phyloP scores from a whole-genome alignment of 257 asterid genomes.

The Solanum stenotomum region DNA sequence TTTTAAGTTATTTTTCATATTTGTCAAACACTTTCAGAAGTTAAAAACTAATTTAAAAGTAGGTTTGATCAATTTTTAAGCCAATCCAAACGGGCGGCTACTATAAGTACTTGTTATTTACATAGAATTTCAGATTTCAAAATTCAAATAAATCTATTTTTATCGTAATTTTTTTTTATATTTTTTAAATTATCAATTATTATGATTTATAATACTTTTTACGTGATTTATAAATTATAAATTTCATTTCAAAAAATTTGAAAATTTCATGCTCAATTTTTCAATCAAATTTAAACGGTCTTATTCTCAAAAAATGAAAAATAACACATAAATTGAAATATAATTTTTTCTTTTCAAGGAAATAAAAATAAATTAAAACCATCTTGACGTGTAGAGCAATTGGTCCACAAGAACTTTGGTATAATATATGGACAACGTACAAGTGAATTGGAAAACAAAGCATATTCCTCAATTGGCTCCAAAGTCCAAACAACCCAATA shows the following conservation, averaged over 20 bases:
- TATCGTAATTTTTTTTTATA: no score
- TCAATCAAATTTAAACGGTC: fast-evolving
- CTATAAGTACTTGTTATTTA: no score
- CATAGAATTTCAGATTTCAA: no score
- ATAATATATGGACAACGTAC: background rate
- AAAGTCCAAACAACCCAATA: background rate
- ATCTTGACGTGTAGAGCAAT: background rate
- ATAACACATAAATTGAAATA: no score
- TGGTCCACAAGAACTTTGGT: background rate
- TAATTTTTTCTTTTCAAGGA: no score
- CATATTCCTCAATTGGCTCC: background rate
- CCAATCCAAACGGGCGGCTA: background rate
- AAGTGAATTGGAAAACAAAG: background rate
- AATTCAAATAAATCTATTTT: no score
- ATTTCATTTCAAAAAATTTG: background rate
- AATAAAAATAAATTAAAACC: background rate
- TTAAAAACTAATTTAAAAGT: no score
- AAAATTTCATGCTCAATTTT: no score
- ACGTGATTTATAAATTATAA: background rate
- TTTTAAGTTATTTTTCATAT: no score
- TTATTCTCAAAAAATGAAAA: fast-evolving
- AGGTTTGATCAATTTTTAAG: no score
- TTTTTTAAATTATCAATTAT: background rate
- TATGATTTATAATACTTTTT: background rate
- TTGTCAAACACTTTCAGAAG: no score